These are phyloP conservation scores for Globisporangium nodosum DNA, from an alignment of 352 stramenopile genomes.

Conservation along the genomic window DNA sequence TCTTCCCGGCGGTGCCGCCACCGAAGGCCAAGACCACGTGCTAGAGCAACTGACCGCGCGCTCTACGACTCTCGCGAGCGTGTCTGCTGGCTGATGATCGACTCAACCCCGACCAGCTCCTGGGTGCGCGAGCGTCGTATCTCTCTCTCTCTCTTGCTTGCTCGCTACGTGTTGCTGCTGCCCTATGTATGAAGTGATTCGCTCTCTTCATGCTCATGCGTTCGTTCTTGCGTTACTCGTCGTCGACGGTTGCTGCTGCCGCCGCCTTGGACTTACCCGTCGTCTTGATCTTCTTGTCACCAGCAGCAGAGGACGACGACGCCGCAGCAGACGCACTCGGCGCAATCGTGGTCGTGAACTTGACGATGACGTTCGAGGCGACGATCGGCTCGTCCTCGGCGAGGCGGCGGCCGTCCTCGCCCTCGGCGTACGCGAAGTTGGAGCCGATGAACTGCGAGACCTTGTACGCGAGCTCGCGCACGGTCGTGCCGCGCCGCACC, in stretches of 20 bases:
- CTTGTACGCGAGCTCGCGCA: conserved; percentile 68
- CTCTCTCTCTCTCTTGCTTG: background rate
- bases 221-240: conserved; percentile 13
- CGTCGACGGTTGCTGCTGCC: background rate
- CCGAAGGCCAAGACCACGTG: conserved; percentile 40
- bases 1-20: conserved; percentile 22
- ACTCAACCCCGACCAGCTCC: no score
- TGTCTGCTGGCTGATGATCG: no score
- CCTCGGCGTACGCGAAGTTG: conserved; percentile 80
- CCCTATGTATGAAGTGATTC: background rate
- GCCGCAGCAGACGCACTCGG: conserved; percentile 15
- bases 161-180: background rate
- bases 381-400: conserved; percentile 69
- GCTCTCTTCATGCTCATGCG: background rate
- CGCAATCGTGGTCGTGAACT: conserved; percentile 65
- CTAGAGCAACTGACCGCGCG: background rate
- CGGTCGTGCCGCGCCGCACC: conserved; percentile 62
- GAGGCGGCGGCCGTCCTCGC: conserved; percentile 67
- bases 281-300: conserved; percentile 38
- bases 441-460: conserved; percentile 63
- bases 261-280: conserved; percentile 18
- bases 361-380: conserved; percentile 61
- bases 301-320: conserved; percentile 4
- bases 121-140: background rate
- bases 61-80: background rate